These are phyloP conservation scores for Backusella tarrabulga DNA, from an alignment of 192 early-diverging fungal genomes.

Conservation along the genomic window DNA sequence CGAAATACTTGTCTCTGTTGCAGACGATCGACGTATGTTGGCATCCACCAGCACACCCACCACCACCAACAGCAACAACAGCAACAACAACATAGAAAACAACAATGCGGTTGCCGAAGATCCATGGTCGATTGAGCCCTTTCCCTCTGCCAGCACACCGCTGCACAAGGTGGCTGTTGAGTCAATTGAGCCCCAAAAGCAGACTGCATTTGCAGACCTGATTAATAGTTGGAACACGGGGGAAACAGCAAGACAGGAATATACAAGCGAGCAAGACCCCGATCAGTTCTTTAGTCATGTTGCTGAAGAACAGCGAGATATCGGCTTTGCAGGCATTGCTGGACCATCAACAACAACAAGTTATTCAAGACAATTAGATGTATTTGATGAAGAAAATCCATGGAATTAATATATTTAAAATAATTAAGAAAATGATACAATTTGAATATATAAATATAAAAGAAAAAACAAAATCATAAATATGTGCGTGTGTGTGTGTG, in stretches of 20 bases:
- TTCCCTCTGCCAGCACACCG: slow-evolving; percentile 9
- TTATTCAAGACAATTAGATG: neutral
- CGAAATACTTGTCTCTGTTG: neutral
- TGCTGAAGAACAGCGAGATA: slow-evolving; percentile 27
- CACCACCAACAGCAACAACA: neutral
- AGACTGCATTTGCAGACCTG: slow-evolving; percentile 30
- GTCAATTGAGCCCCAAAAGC: slow-evolving; percentile 20
- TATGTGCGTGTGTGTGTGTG: neutral
- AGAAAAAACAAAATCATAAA: too few species aligned
- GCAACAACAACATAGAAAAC: neutral
- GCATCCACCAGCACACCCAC: slow-evolving; percentile 18
- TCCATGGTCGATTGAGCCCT: slow-evolving; percentile 14
- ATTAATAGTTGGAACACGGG: slow-evolving; percentile 27
- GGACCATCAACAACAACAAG: neutral
- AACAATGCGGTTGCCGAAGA: neutral
- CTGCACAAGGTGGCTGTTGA: neutral
- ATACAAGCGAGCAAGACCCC: neutral
- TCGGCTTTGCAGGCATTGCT: slow-evolving; percentile 31
- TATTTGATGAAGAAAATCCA: slow-evolving; percentile 16
- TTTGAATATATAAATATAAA: neutral
- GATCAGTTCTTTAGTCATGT: slow-evolving; percentile 17
- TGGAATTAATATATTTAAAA: slow-evolving; percentile 13
- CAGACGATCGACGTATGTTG: neutral
- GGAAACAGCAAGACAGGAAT: neutral
- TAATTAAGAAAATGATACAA: neutral